Evolutionary conservation across 805 yeast genomes (phyloP).

Genomic region (Vanderwaltozyma polyspora): DNA sequence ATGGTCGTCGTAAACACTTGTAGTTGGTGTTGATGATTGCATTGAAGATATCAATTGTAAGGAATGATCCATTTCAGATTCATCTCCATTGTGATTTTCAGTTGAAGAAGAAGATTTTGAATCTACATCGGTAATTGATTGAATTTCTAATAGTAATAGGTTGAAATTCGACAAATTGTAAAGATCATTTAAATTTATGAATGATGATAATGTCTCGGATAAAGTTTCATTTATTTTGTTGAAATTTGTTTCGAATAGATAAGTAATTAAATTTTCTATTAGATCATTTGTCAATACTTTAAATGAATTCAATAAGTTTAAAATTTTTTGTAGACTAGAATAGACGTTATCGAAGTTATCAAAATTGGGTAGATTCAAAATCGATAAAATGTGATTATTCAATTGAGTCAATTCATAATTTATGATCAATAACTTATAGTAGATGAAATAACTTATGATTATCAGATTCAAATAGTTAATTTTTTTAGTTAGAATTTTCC

Average conservation of each 20-base stretch:
- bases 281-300: background rate
- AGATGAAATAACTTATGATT: background rate
- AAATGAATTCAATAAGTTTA: background rate
- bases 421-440: background rate
- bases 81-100: background rate
- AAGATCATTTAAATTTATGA: conserved; percentile 34
- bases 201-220: background rate
- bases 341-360: background rate
- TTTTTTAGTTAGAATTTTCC: conserved; percentile 1
- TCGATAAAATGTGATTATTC: background rate
- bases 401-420: background rate
- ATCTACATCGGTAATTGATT: conserved; percentile 1
- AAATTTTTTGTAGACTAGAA: background rate
- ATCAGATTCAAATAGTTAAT: background rate
- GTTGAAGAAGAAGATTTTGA: background rate
- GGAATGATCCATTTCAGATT: background rate
- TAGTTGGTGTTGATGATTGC: background rate
- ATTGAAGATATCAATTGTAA: background rate
- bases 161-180: conserved; percentile 41
- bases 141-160: conserved; percentile 26
- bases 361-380: background rate
- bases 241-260: too few species aligned
- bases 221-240: background rate
- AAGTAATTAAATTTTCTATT: too few species aligned
- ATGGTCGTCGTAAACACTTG: background rate